These are phyloP conservation scores for Malassezia globosa DNA, from an alignment of 1,284 basidiomycete genomes.

Conservation along the genomic window DNA sequence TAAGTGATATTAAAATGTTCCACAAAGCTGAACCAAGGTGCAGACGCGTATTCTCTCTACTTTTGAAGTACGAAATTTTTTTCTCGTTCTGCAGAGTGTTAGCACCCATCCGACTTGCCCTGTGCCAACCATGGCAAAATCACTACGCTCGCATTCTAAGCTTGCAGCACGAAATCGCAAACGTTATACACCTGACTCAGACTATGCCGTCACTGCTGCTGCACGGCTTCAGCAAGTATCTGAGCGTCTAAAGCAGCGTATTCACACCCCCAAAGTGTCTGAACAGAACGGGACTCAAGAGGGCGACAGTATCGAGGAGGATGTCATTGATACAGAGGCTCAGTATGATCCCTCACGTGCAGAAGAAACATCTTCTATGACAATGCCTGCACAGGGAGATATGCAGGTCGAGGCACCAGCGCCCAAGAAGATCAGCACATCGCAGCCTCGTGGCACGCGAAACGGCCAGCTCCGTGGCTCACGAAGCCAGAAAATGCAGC, in stretches of 20 bases:
- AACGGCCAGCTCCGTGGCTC: constrained; percentile 29
- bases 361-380: background rate
- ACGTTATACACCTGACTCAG: constrained; percentile 58
- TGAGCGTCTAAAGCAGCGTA: constrained; percentile 53
- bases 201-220: constrained; percentile 73
- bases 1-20: background rate
- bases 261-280: constrained; percentile 28
- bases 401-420: constrained; percentile 3
- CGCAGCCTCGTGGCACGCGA: constrained; percentile 28
- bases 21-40: background rate
- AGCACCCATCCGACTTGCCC: background rate
- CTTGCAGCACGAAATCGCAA: constrained; percentile 72
- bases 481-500: constrained; percentile 9
- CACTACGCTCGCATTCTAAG: constrained; percentile 76
- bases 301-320: constrained; percentile 49
- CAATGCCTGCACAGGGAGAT: background rate
- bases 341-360: too few relatives aligned
- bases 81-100: background rate
- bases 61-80: background rate
- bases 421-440: constrained; percentile 29
- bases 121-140: constrained; percentile 69
- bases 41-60: too few relatives aligned
- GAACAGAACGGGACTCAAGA: constrained; percentile 48
- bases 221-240: constrained; percentile 68
- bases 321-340: constrained; percentile 46